Percentiles rank a stretch among this genome's conserved stretches.
These are phyloP conservation scores for Monosporascus ibericus DNA, from an alignment of 2,329 filamentous ascomycete species.

Conservation along the genomic window DNA sequence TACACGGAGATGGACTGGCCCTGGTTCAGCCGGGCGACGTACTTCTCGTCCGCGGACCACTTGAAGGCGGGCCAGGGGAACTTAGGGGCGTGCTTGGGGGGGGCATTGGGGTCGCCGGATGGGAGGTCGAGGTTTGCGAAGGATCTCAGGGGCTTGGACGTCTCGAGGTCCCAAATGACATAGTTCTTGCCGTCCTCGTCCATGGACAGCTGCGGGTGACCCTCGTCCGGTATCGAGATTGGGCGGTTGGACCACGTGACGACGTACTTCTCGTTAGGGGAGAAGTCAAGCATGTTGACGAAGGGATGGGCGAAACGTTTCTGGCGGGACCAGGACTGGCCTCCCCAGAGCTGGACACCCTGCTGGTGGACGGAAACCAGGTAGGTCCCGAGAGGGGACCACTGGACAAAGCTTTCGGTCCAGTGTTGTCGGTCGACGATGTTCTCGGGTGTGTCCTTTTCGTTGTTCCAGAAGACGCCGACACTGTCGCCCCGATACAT, in stretches of 20 bases:
- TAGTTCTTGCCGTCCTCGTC: slow-evolving; percentile 99
- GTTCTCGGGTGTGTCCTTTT: slow-evolving; percentile 80
- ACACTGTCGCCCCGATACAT: slow-evolving; percentile 91
- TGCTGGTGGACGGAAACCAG: slow-evolving; percentile 92
- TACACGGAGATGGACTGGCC: slow-evolving; percentile 87
- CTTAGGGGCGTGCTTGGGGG: slow-evolving; percentile 70
- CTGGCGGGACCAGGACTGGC: slow-evolving; percentile 79
- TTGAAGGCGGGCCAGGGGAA: slow-evolving; percentile 98
- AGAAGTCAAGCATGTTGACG: slow-evolving; percentile 95
- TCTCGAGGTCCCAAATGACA: slow-evolving; percentile 95
- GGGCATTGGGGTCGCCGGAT: slow-evolving; percentile 53
- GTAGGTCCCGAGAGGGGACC: slow-evolving; percentile 92
- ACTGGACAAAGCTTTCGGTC: slow-evolving; percentile 97
- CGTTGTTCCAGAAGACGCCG: slow-evolving; percentile 97
- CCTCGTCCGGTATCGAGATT: slow-evolving; percentile 83
- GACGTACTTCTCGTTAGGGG: slow-evolving; percentile 84
- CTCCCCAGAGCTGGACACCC: slow-evolving; percentile 96
- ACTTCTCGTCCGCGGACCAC: slow-evolving; percentile 97
- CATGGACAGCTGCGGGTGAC: slow-evolving; percentile 73
- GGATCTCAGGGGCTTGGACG: slow-evolving; percentile 81
- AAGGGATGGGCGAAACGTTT: slow-evolving; percentile 92
- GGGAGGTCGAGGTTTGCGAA: slow-evolving; percentile 86
- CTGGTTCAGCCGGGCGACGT: slow-evolving; percentile 85
- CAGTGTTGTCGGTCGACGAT: slow-evolving; percentile 91
- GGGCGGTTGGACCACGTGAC: slow-evolving; percentile 96